Evolutionary conservation across 257 asterid species (phyloP).

Genomic region (Solanum appendiculatum): DNA sequence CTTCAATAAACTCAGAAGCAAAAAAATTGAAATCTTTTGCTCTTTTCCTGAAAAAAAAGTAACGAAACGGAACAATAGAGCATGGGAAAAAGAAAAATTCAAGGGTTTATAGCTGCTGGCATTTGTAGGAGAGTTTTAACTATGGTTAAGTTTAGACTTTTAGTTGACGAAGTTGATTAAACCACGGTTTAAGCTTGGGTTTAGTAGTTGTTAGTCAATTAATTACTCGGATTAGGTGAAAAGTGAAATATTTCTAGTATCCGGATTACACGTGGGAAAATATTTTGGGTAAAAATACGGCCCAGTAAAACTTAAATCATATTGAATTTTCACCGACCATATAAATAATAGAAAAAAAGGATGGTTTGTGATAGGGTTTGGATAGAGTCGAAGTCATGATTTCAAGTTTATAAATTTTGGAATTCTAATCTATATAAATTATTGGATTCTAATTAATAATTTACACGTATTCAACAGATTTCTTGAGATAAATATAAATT

Average conservation of each 20-base stretch:
- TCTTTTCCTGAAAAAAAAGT: background rate
- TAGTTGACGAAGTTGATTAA: background rate
- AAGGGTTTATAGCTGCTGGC: background rate
- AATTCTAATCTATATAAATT: too few relatives aligned
- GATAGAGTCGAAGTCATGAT: accelerated
- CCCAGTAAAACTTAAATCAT: background rate
- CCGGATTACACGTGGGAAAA: background rate
- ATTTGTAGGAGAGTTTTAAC: background rate
- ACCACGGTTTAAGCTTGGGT: background rate
- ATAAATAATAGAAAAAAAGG: background rate
- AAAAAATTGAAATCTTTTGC: background rate
- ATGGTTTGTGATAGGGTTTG: background rate
- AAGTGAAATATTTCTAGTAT: background rate
- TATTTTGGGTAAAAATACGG: background rate
- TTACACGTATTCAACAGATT: too few relatives aligned
- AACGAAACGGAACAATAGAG: background rate
- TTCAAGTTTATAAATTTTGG: too few relatives aligned
- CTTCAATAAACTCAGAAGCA: background rate
- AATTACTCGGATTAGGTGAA: background rate
- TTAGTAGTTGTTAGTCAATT: background rate
- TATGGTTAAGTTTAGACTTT: background rate
- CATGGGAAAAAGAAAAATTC: background rate
- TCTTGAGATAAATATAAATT: too few relatives aligned
- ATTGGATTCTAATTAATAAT: too few relatives aligned
- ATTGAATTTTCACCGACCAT: background rate